Evolutionary conservation across 148 eudicot genomes (phyloP), one percentile per base, ranked within the genome.

Genomic region (Salicornia ramosissima): DNA sequence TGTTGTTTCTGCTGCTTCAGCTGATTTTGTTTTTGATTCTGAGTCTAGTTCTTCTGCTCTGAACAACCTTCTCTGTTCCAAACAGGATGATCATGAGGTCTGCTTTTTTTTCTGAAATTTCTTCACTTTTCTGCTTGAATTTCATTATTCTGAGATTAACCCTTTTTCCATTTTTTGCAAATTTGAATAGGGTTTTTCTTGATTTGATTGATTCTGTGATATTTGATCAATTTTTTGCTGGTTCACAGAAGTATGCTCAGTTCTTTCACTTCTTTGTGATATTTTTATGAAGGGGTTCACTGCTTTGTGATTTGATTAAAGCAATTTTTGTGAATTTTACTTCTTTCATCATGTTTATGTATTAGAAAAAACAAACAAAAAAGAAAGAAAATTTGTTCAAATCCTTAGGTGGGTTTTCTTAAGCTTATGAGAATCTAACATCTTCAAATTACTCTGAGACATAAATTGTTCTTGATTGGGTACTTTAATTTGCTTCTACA

Each of bases 121-220:
- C 16, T 21, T 26, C 36, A 9, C 34, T 77, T 15, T 57, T 10
- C 4, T 51, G n/a, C n/a, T 70, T 46, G 26, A 3, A 10, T 2
- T 43, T 61, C 52, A 54, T 11, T 47, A 33, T 58, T 77, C 45
- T 72, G 25, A 24, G 31, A 58, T 25, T 28, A 65, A 46, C 77
- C 86, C 83, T 39, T 58, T 67, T 77, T 67, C 42, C 52, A 49
- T 29, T 16, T n/a, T 15, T 75, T 22, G 19, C 46, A 47, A 42
- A 43, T 60, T 21, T 33, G 30, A 66, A 50, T 13, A 77, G 83
- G 84, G 84, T 76, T 63, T 62, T 31, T 14, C 24, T 70, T 51
- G 16, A 54, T 82, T 65, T 28, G 26, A 57, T 69, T 5, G n/a
- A 49, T 58, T 69, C 10, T 62, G 29, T 34, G 28, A 40, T 21